Base-by-base conservation (phyloP, 495 filamentous ascomycete genomes). In the Xylaria longipes region DNA sequence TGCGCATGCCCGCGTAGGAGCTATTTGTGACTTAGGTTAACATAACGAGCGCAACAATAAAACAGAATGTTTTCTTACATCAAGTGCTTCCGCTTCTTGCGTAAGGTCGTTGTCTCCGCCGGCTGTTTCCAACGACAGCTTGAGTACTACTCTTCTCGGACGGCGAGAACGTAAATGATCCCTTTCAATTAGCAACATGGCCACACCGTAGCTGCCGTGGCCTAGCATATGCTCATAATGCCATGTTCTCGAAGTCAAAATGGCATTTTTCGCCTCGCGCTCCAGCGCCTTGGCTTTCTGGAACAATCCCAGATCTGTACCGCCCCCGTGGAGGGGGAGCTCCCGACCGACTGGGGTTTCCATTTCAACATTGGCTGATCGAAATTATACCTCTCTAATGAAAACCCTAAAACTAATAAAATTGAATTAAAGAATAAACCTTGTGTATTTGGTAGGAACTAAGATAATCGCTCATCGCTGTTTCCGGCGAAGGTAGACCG, bases 241-340 rank as follows among this genome's bases (percentile, higher is more conserved):
- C 61, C 61, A 64, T 14, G 41, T 64, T 64, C 61, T 64, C 61
- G 61, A 64, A n/a, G n/a, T 46, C 39, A 41, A 14, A 20, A 64
- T 46, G n/a, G 41, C 25, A 33, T 31, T 31, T 64, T 17, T 25
- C 11, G 61, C 27, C 61, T 64, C 22, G 17, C 37, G 61, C 41
- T 20, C 61, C 22, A 64, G 61, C 2, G 3, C 37, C 39, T n/a
- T 64, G 14, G 61, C 61, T 64, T 11, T 64, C 25, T 6, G 14
- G 41, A 64, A 64, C 11, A 31, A n/a, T 45, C 0, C 25, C 15
- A 1, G 31, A 31, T 4, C 15, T 11, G 12, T 15, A 46, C 3
- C 12, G 3, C 22, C 61, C 61, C 39, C 37, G 14, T 17, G 14
- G n/a, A 64, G 3, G 58, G 58, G 33, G 20, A 35, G n/a, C 37